These are phyloP conservation scores for Xylaria sp. DNA, from an alignment of 2,329 filamentous ascomycete species.

Conservation along the genomic window DNA sequence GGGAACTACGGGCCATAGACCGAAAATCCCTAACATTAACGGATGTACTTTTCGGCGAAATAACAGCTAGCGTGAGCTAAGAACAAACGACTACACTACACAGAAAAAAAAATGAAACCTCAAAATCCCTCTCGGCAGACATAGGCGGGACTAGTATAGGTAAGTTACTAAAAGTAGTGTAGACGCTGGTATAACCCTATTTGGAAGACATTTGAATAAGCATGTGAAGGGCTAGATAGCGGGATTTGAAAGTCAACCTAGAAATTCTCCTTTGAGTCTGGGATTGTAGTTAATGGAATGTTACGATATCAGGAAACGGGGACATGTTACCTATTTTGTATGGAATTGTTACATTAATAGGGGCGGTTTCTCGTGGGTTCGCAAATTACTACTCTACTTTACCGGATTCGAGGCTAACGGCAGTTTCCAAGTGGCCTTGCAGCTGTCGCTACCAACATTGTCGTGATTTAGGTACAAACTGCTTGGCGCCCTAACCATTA, in stretches of 20 bases:
- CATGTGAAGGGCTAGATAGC: not conserved
- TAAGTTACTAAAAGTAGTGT: not conserved
- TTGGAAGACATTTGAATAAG: not conserved
- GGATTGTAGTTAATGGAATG: not conserved
- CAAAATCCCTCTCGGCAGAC: not conserved
- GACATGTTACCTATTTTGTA: not conserved
- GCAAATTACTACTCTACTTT: not conserved
- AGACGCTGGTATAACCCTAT: not conserved
- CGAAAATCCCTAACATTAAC: not conserved
- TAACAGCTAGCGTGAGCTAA: not conserved
- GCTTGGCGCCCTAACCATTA: not conserved
- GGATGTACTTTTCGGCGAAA: not conserved
- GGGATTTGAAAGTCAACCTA: not conserved
- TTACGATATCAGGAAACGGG: not conserved
- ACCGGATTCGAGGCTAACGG: not conserved
- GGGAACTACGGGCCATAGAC: conserved; percentile 1
- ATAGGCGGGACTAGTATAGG: not conserved
- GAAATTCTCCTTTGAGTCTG: not conserved
- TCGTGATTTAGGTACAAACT: not conserved
- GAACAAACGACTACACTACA: not conserved
- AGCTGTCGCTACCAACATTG: not conserved
- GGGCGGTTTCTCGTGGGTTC: not conserved
- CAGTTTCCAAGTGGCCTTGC: not conserved
- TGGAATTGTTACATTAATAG: not conserved
- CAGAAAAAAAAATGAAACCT: not conserved